Evolutionary conservation across 768 basidiomycete species (phyloP), one percentile per base, ranked within the genome.

Genomic region (Leccinum subgranulosum): DNA sequence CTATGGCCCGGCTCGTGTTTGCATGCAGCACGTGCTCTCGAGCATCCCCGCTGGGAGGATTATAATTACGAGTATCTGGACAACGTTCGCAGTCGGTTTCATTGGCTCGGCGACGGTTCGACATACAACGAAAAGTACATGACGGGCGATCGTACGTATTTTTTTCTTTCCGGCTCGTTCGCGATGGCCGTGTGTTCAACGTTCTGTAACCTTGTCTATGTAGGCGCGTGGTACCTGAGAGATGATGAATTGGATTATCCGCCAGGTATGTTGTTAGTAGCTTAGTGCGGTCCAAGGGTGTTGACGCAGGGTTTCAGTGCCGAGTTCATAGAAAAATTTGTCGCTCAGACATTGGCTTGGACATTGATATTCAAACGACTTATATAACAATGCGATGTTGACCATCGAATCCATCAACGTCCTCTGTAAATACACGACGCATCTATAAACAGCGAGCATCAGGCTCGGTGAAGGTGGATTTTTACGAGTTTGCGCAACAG

Each of bases 1-100:
- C 72, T 87, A 6, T 87, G 83, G 83, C 85, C 86, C n/a, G 83
- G 84, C 6, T 84, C 84, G 0, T 74, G 76, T 45, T 63, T 84
- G 17, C 84, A 85, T 54, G 82, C 80, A 1, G 69, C 75, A 6
- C 75, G 74, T 25, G 76, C 79, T 2, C 67, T 87, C 6, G 70
- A 72, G 34, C 67, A 82, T 64, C 85, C 84, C 2, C 79, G 85
- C 6, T 87, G 84, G 84, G 86, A 87, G 58, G 86, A 87, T 61
- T 87, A 75, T 58, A 74, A 76, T 47, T 85, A 82, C 57, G 79
- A 85, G 62, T 68, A 55, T 6, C 64, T 79, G 4, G 79, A 81
- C 54, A 73, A 54, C 7, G 65, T 71, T 39, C 71, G 69, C 54
- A 84, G 84, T 61, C 68, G 81, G 6, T 76, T 86, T 60, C 74